Conservation (phyloP, 1,284 basidiomycete species). For the Ustilago loliicola region DNA sequence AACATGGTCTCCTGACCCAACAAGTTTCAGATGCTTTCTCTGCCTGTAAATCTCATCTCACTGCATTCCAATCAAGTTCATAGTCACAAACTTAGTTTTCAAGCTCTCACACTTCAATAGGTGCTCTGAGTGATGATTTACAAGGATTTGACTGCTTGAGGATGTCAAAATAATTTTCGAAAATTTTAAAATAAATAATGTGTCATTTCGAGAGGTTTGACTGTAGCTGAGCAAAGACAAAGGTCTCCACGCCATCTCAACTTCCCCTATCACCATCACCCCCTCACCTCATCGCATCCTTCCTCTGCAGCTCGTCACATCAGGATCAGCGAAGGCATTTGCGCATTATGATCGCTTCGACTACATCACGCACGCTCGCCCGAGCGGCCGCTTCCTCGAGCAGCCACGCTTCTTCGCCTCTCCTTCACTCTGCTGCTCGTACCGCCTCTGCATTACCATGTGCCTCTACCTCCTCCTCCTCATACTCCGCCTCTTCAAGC, state of each 20-base stretch:
- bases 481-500: background rate
- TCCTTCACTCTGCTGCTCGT: background rate
- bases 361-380: constrained; percentile 22
- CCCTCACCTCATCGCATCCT: background rate
- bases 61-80: no score
- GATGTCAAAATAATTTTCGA: no score
- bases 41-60: no score
- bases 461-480: constrained; percentile 12
- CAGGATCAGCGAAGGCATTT: background rate
- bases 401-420: background rate
- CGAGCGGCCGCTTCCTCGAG: constrained; percentile 9
- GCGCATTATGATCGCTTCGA: constrained; percentile 14
- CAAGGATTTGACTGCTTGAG: no score
- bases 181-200: no score
- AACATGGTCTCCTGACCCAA: no score
- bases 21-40: no score
- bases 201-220: no score
- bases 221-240: constrained; percentile 16
- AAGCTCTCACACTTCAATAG: no score
- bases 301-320: background rate
- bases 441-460: constrained; percentile 10
- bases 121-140: no score
- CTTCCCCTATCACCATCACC: constrained; percentile 5
- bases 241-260: constrained; percentile 4
- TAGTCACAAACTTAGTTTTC: no score